A percentile compares a stretch with the other conserved stretches of the same genome.
Evolutionary conservation across 2,329 filamentous ascomycete species (phyloP).

Genomic region (Hypomyces rosellus): DNA sequence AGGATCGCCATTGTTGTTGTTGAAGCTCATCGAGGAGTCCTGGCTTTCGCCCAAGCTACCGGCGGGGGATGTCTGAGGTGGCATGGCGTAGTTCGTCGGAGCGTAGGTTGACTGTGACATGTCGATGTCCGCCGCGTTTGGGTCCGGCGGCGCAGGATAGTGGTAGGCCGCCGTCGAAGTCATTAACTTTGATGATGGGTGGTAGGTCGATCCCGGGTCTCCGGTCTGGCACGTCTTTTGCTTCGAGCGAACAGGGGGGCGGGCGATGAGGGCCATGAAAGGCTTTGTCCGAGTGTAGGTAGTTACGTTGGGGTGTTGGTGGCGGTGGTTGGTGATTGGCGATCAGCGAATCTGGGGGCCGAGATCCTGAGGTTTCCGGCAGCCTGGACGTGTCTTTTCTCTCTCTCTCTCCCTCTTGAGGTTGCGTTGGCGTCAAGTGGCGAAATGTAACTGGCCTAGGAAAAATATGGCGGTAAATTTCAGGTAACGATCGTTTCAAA

Average conservation of each 20-base stretch:
- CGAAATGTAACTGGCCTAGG: constrained; percentile 10
- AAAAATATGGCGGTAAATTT: constrained; percentile 5
- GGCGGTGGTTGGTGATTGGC: constrained; percentile 5
- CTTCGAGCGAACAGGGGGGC: constrained; percentile 25
- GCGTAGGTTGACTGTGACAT: constrained; percentile 32
- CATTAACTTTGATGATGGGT: constrained; percentile 2
- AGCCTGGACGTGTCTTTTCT: background rate
- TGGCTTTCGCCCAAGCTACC: constrained; percentile 25
- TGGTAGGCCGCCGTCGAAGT: constrained; percentile 39
- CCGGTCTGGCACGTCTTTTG: constrained; percentile 25
- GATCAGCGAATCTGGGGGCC: background rate
- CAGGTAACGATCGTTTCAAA: constrained; percentile 3
- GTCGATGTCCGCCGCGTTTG: constrained; percentile 35
- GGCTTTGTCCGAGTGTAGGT: background rate
- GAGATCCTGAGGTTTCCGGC: background rate
- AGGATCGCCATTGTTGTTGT: constrained; percentile 28
- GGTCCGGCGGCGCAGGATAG: constrained; percentile 37
- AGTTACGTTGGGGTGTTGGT: constrained; percentile 2
- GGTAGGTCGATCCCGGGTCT: constrained; percentile 9
- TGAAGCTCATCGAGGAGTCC: constrained; percentile 27
- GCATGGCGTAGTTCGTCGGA: constrained; percentile 23
- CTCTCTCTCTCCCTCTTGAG: too few relatives aligned
- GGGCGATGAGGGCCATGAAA: constrained; percentile 32
- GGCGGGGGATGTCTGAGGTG: constrained; percentile 22
- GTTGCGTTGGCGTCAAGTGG: constrained; percentile 2